Evolutionary conservation across 495 filamentous ascomycete genomes (phyloP).

Genomic region (Tuber microsphaerosporum): DNA sequence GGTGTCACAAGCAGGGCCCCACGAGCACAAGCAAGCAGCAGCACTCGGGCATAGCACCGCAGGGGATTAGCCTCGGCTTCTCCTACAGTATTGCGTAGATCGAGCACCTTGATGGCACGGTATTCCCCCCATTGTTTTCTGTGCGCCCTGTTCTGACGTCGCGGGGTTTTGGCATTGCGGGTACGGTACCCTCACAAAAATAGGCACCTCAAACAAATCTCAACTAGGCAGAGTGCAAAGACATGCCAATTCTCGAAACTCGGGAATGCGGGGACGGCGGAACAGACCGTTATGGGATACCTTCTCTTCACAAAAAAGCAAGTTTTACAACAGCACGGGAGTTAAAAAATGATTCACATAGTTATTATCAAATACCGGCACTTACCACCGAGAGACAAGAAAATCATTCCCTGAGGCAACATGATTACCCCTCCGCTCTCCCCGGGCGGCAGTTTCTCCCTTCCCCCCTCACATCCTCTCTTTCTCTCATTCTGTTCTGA

Average conservation of each 20-base stretch:
- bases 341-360: not conserved
- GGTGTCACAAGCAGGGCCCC: not conserved
- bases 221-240: no score
- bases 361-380: not conserved
- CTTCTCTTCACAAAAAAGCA: not conserved
- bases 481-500: not conserved
- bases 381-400: not conserved
- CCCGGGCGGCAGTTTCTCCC: not conserved
- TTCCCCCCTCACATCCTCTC: not conserved
- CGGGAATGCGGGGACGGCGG: no score
- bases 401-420: not conserved
- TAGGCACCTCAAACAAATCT: no score
- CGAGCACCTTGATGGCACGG: not conserved
- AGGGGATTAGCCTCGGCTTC: not conserved
- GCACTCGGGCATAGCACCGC: not conserved
- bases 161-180: not conserved
- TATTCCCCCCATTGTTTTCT: not conserved
- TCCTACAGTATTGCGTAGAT: not conserved
- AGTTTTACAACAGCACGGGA: not conserved
- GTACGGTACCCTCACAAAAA: not conserved
- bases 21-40: not conserved
- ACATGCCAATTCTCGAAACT: no score
- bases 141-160: not conserved
- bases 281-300: no score
- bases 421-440: not conserved